These are phyloP conservation scores for Vigna mungo DNA, from an alignment of 306 rosid genomes.

Conservation along the genomic window DNA sequence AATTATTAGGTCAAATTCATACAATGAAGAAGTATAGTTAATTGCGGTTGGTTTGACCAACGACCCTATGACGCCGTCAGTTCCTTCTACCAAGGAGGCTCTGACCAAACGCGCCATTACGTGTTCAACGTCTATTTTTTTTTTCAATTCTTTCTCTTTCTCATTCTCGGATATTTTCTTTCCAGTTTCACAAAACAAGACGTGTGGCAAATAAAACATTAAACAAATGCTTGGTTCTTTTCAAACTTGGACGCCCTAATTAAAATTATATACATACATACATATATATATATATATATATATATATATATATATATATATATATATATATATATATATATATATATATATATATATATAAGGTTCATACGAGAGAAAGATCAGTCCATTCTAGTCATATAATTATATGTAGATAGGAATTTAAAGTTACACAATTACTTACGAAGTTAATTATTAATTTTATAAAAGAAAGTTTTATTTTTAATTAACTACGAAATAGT, in stretches of 20 bases:
- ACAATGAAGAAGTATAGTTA: conserved; percentile 5
- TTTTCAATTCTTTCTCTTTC: neutral
- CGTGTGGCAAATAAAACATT: neutral
- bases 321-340: too few species aligned
- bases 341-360: too few species aligned
- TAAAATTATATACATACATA: too few species aligned
- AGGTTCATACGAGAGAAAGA: too few species aligned
- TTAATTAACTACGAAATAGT: too few species aligned
- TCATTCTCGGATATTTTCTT: neutral
- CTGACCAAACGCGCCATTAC: neutral
- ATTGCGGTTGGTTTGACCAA: conserved; percentile 44
- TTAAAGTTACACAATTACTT: too few species aligned
- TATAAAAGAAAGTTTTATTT: too few species aligned
- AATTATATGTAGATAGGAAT: too few species aligned
- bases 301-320: too few species aligned
- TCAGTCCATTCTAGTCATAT: too few species aligned
- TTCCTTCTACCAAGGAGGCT: conserved; percentile 36
- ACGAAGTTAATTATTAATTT: too few species aligned
- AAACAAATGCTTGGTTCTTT: neutral
- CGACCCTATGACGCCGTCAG: conserved; percentile 44
- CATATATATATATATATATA: too few species aligned
- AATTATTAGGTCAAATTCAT: neutral
- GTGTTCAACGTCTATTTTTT: neutral
- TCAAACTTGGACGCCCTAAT: neutral
- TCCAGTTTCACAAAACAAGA: neutral